Evolutionary conservation across 2,329 filamentous ascomycete genomes (phyloP), one percentile per base, ranked within the genome.

Genomic region (Venturia nashicola): DNA sequence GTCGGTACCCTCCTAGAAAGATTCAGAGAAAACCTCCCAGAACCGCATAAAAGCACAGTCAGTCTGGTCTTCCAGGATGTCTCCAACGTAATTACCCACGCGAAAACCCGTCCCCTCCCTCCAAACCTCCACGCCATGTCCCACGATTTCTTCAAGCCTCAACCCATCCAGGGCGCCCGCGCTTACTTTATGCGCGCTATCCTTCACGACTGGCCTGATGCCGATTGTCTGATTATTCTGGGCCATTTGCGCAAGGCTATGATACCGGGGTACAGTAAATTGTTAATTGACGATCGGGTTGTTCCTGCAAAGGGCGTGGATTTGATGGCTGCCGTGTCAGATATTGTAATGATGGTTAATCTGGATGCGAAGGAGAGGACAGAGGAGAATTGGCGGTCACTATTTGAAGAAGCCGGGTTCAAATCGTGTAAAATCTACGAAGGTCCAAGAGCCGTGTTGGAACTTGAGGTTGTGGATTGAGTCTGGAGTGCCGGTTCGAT

Each of bases 201-300:
- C 18, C 62, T 74, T 59, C 72, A 75, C 61, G 72, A 74, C 64
- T 74, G 72, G 72, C 65, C 68, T 0, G 69, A 73, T 54, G 67
- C 68, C 3, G 68, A 71, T 36, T 68, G 68, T 16, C 62, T 71
- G n/a, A 66, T 66, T 20, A 73, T 74, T 18, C 66, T 75, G 12
- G 59, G 67, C 16, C 67, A 65, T n/a, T 66, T 73, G 16, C 65
- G 69, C 0, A 67, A 67, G 23, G 70, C 72, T 2, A 68, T 73
- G 70, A 67, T 66, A 6, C 64, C 69, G 5, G 67, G 71, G 2
- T 72, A 63, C 20, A 32, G 70, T 8, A 68, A 67, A 18, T 67
- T 74, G 51, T 55, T 74, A 36, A 70, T 74, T 23, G 70, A 73
- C 59, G 72, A 74, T 23, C 66, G 70, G 9, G 70, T 73, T 2